phyloP scores from a whole-genome alignment of 2,329 filamentous ascomycete genomes.

The Stemphylium beticola region DNA sequence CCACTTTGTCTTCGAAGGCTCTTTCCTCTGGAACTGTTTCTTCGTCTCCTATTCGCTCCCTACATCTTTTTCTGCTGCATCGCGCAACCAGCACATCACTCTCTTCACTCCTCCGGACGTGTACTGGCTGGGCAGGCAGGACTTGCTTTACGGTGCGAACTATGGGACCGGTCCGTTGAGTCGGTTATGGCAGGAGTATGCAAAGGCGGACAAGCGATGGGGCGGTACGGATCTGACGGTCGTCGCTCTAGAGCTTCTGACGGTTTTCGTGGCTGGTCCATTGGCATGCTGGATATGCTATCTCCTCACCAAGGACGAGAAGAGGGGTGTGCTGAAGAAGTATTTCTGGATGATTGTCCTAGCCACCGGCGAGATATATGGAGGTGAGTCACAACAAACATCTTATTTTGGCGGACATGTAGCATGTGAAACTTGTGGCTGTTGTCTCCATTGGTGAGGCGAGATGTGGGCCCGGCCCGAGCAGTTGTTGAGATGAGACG shows the following conservation, averaged over 20 bases:
- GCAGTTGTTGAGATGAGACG: constrained; percentile 24
- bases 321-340: constrained; percentile 47
- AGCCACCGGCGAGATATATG: constrained; percentile 69
- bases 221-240: constrained; percentile 64
- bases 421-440: constrained; percentile 12
- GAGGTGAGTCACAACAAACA: constrained; percentile 49
- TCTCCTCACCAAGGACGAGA: constrained; percentile 51
- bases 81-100: constrained; percentile 40
- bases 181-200: constrained; percentile 69
- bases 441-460: constrained; percentile 21
- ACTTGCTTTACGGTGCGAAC: constrained; percentile 65
- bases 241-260: constrained; percentile 66
- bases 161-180: constrained; percentile 62
- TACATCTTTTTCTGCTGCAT: constrained; percentile 40
- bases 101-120: constrained; percentile 55
- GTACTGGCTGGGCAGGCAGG: constrained; percentile 61
- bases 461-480: constrained; percentile 27
- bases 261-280: constrained; percentile 65
- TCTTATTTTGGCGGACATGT: background rate
- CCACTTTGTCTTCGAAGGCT: constrained; percentile 89
- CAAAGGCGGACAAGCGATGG: constrained; percentile 68
- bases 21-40: constrained; percentile 93
- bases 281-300: constrained; percentile 65
- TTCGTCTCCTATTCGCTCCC: constrained; percentile 65
- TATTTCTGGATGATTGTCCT: constrained; percentile 64